These are phyloP conservation scores for Delitschia confertaspora DNA, from an alignment of 495 filamentous ascomycete genomes.

Conservation along the genomic window DNA sequence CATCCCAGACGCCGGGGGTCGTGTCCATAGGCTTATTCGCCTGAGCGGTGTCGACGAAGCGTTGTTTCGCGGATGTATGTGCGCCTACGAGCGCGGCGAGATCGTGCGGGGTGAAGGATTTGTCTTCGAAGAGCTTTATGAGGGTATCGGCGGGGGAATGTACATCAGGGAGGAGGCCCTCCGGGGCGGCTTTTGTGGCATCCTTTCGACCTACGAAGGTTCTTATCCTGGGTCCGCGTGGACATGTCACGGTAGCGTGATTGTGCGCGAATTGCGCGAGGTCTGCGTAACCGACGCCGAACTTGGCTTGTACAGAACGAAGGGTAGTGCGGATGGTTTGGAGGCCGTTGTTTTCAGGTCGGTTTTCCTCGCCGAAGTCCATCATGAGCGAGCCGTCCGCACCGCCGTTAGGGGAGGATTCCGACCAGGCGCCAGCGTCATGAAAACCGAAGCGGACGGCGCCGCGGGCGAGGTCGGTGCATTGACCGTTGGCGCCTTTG, in stretches of 20 bases:
- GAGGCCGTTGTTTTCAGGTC: conserved; percentile 26
- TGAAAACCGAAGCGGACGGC: conserved; percentile 31
- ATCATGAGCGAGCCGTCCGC: conserved; percentile 28
- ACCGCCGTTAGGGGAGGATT: conserved; percentile 16
- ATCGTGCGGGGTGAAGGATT: conserved; percentile 40
- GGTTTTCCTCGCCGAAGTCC: conserved; percentile 19
- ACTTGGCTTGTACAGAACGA: conserved; percentile 12
- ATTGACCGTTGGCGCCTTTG: conserved; percentile 13
- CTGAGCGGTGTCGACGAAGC: conserved; percentile 34
- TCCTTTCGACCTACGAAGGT: conserved; percentile 38
- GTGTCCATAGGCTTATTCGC: conserved; percentile 35
- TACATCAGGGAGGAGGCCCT: conserved; percentile 34
- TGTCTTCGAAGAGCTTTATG: conserved; percentile 39
- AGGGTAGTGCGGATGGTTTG: conserved; percentile 9
- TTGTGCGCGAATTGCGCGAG: conserved; percentile 28
- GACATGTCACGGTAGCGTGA: conserved; percentile 23
- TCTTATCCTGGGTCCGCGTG: conserved; percentile 20
- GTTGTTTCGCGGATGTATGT: conserved; percentile 41
- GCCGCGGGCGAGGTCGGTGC: conserved; percentile 26
- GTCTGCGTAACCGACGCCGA: conserved; percentile 27
- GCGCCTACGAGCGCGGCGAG: conserved; percentile 45
- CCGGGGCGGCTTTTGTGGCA: conserved; percentile 23
- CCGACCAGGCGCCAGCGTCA: conserved; percentile 27
- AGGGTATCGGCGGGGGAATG: conserved; percentile 31
- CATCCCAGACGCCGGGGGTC: conserved; percentile 40